A percentile compares a stretch with the other conserved stretches of the same genome.
Evolutionary conservation across 2,329 filamentous ascomycete species (phyloP).

Genomic region (Scedosporium boydii): DNA sequence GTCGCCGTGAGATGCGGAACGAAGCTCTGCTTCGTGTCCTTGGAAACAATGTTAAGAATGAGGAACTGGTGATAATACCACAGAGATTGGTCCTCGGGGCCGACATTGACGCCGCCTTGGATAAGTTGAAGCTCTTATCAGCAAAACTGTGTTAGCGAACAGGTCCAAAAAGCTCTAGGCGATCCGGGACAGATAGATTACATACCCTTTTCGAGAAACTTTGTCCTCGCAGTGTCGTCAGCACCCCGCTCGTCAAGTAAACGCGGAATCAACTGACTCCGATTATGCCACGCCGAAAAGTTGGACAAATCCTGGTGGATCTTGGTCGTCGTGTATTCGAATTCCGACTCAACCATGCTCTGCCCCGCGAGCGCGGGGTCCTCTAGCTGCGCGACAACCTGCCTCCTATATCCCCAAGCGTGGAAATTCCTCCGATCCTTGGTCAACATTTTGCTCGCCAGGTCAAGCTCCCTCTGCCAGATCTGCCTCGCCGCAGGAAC

Average conservation of each 20-base stretch:
- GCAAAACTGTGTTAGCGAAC: neutral
- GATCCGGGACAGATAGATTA: neutral
- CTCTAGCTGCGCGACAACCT: conserved; percentile 69
- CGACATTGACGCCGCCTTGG: conserved; percentile 71
- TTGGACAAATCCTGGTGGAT: conserved; percentile 84
- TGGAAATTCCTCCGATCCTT: conserved; percentile 90
- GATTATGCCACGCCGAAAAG: conserved; percentile 94
- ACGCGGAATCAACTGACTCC: conserved; percentile 71
- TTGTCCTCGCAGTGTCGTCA: conserved; percentile 49
- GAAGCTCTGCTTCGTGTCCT: conserved; percentile 44
- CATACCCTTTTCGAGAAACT: conserved; percentile 63
- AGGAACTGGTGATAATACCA: conserved; percentile 97
- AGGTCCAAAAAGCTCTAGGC: neutral
- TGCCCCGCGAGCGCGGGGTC: conserved; percentile 37
- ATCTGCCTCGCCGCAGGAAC: conserved; percentile 46
- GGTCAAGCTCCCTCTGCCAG: conserved; percentile 75
- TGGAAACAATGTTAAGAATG: conserved; percentile 56
- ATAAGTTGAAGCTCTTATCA: conserved; percentile 63
- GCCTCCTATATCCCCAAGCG: conserved; percentile 85
- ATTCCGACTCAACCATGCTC: conserved; percentile 70
- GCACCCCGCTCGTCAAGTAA: conserved; percentile 64
- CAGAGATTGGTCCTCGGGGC: conserved; percentile 87
- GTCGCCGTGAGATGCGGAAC: conserved; percentile 50
- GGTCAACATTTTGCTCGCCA: conserved; percentile 81
- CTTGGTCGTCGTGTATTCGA: conserved; percentile 70